Evolutionary conservation across 2,329 filamentous ascomycete genomes (phyloP), one percentile per base, ranked within the genome.

Genomic region (Balansia obtecta): DNA sequence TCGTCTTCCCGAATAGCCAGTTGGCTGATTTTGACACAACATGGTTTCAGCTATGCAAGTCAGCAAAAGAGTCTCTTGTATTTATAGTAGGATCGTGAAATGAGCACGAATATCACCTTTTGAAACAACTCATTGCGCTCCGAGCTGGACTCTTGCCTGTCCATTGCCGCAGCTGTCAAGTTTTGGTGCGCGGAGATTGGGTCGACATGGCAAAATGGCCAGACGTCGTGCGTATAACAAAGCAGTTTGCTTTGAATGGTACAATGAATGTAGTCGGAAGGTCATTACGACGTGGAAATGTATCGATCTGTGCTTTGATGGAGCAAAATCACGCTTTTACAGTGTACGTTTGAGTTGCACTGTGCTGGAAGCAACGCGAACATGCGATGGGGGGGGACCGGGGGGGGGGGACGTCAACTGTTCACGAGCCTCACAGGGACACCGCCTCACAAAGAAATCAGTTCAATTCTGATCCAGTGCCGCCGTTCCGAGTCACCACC

Each of bases 11-110:
- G 70, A 20, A 82, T 70, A 2, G 75, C 72, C 49, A 80, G 64
- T 60, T 79, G 71, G 65, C 76, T 82, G 54, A 83, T 74, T 51
- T 73, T 70, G 50, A 84, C 70, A 57, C 80, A 84, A 56, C 68
- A 73, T 61, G 80, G 79, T 64, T 83, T 83, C 53, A 84, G 73
- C 80, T 84, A 27, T 3, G 13, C 15, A n/a, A 3, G 46, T 59
- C 44, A 57, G 55, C 3, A 8, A 30, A 13, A 20, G 2, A 11
- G 6, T 15, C 4, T 22, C 13, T 11, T 12, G 12, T 8, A 22
- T 34, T 9, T 11, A 12, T 12, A 13, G 50, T 30, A 39, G 22
- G n/a, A 16, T 8, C n/a, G 40, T 15, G 20, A 32, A 56, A 18
- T n/a, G 18, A 30, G 22, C 16, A 45, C 15, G 9, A 30, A 10